Conservation (phyloP, 805 yeast species). For the Candida verbasci region DNA sequence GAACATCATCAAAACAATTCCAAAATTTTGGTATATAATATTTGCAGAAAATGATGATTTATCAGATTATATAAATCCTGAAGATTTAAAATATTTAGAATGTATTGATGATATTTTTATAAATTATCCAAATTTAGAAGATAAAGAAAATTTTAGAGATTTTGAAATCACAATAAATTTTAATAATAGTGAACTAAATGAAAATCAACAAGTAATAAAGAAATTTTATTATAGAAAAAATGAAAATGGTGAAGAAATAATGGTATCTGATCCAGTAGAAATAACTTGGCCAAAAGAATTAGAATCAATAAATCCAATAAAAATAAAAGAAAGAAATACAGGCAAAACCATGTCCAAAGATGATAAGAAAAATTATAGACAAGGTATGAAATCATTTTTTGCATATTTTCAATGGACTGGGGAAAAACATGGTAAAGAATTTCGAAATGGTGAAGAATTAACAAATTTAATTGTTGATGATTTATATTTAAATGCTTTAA, state of each 20-base stretch:
- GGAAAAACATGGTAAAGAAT: conserved; percentile 68
- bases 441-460: conserved; percentile 72
- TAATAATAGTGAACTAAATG: conserved; percentile 39
- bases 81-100: conserved; percentile 76
- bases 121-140: conserved; percentile 28
- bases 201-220: conserved; percentile 59
- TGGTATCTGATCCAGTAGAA: conserved; percentile 50
- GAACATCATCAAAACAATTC: conserved; percentile 47
- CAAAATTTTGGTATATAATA: conserved; percentile 85
- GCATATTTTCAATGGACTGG: conserved; percentile 90
- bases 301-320: conserved; percentile 50
- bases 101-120: conserved; percentile 60
- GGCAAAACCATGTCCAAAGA: conserved; percentile 34
- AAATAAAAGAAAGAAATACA: conserved; percentile 34
- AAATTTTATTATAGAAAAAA: conserved; percentile 42
- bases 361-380: conserved; percentile 58
- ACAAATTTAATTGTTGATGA: conserved; percentile 74
- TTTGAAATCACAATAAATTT: conserved; percentile 62
- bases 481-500: conserved; percentile 78
- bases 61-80: conserved; percentile 70
- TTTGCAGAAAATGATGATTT: conserved; percentile 81
- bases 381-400: conserved; percentile 80
- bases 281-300: conserved; percentile 70
- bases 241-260: conserved; percentile 51
- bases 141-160: conserved; percentile 36